phyloP scores from a whole-genome alignment of 768 basidiomycete genomes.

The Mycena capillaripes region DNA sequence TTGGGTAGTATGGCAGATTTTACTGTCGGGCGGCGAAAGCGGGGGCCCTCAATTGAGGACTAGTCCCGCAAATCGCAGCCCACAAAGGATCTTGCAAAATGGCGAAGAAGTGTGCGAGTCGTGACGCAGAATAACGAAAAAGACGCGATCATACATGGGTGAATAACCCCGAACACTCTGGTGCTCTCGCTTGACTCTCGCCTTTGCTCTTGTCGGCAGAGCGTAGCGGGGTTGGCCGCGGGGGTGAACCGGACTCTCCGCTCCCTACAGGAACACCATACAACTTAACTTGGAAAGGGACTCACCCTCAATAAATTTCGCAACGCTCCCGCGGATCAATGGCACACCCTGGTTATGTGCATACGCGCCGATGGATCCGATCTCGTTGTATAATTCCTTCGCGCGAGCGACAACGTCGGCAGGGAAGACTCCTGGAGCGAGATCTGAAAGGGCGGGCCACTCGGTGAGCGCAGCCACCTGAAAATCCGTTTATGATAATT shows the following conservation, averaged over 20 bases:
- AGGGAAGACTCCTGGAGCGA: slow-evolving; percentile 87
- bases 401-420: slow-evolving; percentile 89
- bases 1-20: too few relatives aligned
- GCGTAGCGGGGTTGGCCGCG: neutral
- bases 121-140: too few relatives aligned
- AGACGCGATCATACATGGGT: too few relatives aligned
- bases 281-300: neutral
- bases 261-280: neutral
- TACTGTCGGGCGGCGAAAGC: too few relatives aligned
- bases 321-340: slow-evolving; percentile 86
- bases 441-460: slow-evolving; percentile 86
- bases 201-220: neutral
- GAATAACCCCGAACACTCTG: too few relatives aligned
- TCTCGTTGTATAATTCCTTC: slow-evolving; percentile 81
- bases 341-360: slow-evolving; percentile 71
- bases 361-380: slow-evolving; percentile 95
- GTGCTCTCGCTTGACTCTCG: too few relatives aligned
- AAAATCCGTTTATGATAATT: too few relatives aligned
- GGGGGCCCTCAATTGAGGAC: too few relatives aligned
- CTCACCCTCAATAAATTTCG: slow-evolving; percentile 91
- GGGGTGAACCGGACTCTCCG: neutral
- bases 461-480: slow-evolving; percentile 94
- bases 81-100: too few relatives aligned
- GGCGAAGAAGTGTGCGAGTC: too few relatives aligned
- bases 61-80: too few relatives aligned